phyloP scores from a whole-genome alignment of 2,329 filamentous ascomycete genomes.

The Neopestalotiopsis sp. region DNA sequence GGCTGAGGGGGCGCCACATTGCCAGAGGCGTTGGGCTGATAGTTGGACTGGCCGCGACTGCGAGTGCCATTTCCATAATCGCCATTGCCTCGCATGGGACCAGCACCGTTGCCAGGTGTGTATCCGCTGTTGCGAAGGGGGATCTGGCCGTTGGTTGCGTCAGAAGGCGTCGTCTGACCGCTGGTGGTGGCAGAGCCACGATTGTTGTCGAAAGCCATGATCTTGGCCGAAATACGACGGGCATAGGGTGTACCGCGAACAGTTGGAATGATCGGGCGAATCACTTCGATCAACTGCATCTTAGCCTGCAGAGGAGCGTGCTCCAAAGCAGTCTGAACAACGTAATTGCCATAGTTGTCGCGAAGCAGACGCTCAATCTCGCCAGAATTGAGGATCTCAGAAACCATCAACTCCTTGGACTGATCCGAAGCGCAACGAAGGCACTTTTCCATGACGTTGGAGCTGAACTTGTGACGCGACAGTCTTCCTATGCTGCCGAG shows the following conservation, averaged over 20 bases:
- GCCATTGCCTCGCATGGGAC: conserved; percentile 3
- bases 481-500: conserved; percentile 70
- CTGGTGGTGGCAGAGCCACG: conserved; percentile 45
- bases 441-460: conserved; percentile 97
- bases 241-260: conserved; percentile 94
- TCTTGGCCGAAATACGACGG: conserved; percentile 90
- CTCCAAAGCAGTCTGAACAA: conserved; percentile 94
- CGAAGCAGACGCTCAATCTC: conserved; percentile 90
- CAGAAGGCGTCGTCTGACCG: conserved; percentile 57
- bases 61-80: conserved; percentile 24
- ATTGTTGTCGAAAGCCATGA: conserved; percentile 61
- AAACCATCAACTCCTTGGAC: conserved; percentile 81
- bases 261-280: conserved; percentile 81
- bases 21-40: conserved; percentile 38
- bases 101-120: conserved; percentile 26
- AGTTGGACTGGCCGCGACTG: conserved; percentile 41
- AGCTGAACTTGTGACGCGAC: conserved; percentile 98
- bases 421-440: conserved; percentile 79
- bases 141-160: conserved; percentile 60
- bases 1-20: conserved; percentile 38
- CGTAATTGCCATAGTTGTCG: conserved; percentile 96
- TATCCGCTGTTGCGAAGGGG: conserved; percentile 44
- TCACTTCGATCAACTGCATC: conserved; percentile 77
- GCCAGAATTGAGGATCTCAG: conserved; percentile 74
- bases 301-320: conserved; percentile 78